phyloP scores from a whole-genome alignment of 305 asterid genomes.

The Coffea humblotiana region DNA sequence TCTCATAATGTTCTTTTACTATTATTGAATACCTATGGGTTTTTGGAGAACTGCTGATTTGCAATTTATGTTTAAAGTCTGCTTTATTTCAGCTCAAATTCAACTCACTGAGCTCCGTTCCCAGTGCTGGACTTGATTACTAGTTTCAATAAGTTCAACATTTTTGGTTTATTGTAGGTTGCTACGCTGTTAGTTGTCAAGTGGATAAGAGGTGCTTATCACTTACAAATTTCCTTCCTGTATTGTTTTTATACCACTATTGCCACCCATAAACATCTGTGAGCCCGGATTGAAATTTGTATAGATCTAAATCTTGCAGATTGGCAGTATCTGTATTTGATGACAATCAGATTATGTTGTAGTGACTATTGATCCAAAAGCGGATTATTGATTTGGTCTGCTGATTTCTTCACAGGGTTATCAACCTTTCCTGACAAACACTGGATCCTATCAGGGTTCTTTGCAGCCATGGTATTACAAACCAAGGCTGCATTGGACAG shows the following conservation, averaged over 20 bases:
- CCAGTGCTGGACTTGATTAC: neutral
- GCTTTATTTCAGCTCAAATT: neutral
- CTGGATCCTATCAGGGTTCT: constrained; percentile 46
- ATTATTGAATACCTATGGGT: neutral
- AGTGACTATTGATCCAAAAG: neutral
- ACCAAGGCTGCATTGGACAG: constrained; percentile 37
- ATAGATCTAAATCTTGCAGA: neutral
- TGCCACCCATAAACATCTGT: neutral
- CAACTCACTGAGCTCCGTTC: neutral
- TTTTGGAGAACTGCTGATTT: neutral
- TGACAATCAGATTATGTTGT: neutral
- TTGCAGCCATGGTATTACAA: constrained; percentile 32
- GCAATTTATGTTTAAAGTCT: no score
- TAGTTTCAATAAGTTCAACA: neutral
- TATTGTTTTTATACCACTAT: neutral
- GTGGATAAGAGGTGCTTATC: neutral
- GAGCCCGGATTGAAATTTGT: neutral
- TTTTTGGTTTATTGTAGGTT: neutral
- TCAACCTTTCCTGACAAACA: constrained; percentile 40
- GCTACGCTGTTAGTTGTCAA: neutral
- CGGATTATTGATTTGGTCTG: neutral
- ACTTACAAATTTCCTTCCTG: neutral
- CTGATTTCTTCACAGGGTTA: constrained; percentile 42
- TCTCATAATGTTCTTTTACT: no score
- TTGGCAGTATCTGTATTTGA: neutral